Conservation (phyloP, 176 grass and related monocot species). For the Alloteropsis semialata region DNA sequence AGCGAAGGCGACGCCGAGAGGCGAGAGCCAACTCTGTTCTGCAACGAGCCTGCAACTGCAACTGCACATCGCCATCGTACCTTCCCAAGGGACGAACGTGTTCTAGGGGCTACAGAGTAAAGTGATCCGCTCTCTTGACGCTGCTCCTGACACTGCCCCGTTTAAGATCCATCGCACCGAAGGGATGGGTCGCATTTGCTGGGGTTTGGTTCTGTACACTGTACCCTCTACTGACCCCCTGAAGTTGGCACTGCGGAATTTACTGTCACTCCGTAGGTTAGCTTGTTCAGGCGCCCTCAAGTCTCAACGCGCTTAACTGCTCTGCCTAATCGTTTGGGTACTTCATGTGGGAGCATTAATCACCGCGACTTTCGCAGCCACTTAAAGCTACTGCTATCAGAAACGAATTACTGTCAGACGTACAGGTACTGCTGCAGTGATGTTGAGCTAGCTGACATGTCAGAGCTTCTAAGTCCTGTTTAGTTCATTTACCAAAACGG, state of each 20-base stretch:
- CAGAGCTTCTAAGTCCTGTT: not conserved
- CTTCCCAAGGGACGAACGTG: not conserved
- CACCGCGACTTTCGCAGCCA: constrained; percentile 4
- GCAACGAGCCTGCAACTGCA: not conserved
- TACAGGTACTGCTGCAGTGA: not conserved
- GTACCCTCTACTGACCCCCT: not conserved
- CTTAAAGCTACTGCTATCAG: not conserved
- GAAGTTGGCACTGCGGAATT: not conserved
- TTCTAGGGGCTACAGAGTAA: not conserved
- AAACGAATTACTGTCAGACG: not conserved
- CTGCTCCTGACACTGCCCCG: not conserved
- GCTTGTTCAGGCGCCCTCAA: not conserved
- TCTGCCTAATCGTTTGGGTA: not conserved
- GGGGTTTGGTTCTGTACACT: not conserved
- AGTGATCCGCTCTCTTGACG: not conserved
- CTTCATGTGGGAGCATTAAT: not conserved
- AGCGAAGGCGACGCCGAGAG: not conserved
- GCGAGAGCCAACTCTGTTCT: too few species aligned
- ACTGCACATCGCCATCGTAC: not conserved
- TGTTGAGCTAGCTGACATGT: not conserved
- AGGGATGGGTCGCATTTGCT: not conserved
- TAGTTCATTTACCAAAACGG: too few species aligned
- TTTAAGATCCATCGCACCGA: not conserved
- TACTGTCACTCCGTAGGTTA: not conserved
- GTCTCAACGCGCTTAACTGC: not conserved